A percentile compares a stretch with the other conserved stretches of the same genome.
Conservation (phyloP, 768 basidiomycete species). For the Cyclocybe aegerita region DNA sequence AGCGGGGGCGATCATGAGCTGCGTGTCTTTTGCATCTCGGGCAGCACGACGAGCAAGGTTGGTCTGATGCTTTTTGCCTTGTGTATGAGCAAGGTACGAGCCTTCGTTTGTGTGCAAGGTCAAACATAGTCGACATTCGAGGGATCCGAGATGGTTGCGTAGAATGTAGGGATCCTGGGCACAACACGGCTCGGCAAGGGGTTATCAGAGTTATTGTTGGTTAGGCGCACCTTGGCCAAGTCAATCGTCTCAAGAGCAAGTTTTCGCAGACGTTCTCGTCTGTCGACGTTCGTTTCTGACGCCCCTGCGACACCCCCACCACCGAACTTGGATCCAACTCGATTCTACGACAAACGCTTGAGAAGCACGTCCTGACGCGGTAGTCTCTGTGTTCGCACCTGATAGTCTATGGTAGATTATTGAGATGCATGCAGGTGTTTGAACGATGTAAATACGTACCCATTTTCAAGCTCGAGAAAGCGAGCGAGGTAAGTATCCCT, state of each 20-base stretch:
- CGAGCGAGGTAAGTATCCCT: neutral
- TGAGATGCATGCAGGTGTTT: constrained; percentile 2
- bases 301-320: constrained; percentile 96
- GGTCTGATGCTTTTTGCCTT: constrained; percentile 99
- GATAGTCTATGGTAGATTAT: constrained; percentile 52
- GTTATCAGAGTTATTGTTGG: constrained; percentile 9
- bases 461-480: constrained; percentile 21
- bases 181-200: constrained; percentile 22
- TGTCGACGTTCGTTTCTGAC: constrained; percentile 92
- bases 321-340: constrained; percentile 94
- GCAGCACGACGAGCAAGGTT: constrained; percentile 97
- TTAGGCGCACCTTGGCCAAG: constrained; percentile 77
- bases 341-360: constrained; percentile 58
- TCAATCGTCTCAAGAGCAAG: constrained; percentile 97
- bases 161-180: constrained; percentile 92
- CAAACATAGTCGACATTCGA: constrained; percentile 96
- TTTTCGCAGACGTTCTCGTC: constrained; percentile 91
- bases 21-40: constrained; percentile 93
- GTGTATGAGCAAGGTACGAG: constrained; percentile 97
- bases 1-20: constrained; percentile 83
- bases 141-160: constrained; percentile 95
- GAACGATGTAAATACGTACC: constrained; percentile 29
- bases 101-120: constrained; percentile 99
- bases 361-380: too few species aligned
- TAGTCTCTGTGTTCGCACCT: constrained; percentile 39